Base-by-base conservation (phyloP, 75 land plant genomes). In the Selaginella moellendorffii region DNA sequence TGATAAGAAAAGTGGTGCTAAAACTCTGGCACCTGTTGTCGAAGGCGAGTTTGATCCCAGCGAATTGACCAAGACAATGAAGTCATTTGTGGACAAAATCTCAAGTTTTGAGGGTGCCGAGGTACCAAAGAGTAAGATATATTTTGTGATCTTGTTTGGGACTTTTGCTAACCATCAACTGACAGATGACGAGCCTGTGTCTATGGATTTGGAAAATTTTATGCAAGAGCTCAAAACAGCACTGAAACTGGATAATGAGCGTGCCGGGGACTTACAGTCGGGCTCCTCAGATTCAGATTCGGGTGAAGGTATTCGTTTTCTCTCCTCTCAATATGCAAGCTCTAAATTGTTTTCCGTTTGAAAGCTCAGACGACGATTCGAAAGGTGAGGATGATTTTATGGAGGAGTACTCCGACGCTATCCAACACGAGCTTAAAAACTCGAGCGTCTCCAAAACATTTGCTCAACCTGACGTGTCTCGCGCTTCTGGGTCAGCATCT, bases 21-120 rank as follows among this genome's bases (percentile, higher is more conserved):
- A 74, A 20, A 54, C 73, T 9, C 65, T 83, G 26, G n/a, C 65
- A 2, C 70, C 69, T 5, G 5, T 14, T 5, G 14, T 5, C 10
- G 65, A 65, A 66, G 2, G 62, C 30, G 19, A 56, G 59, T 74
- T 73, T 72, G 77, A 81, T 63, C 75, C 75, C 1, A 70, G 67
- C 53, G 72, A 83, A 54, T 66, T 93, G 28, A 77, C 82, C 26
- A 79, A 81, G 70, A 77, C 68, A 22, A 88, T 93, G 83, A 75
- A 85, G 59, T 69, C 74, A 27, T 93, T 93, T 77, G 82, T 93
- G 2, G 60, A 79, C 22, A 83, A 85, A 31, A 58, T 82, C 14
- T 88, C 98, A 27, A 93, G 84, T 52, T 93, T 65, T 68, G 79
- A 88, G 54, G 96, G 98, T 54, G 98, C 83, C 29, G 96, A 93